Evolutionary conservation across 2,329 filamentous ascomycete species (phyloP).

Genomic region (Microsporum audouinii): DNA sequence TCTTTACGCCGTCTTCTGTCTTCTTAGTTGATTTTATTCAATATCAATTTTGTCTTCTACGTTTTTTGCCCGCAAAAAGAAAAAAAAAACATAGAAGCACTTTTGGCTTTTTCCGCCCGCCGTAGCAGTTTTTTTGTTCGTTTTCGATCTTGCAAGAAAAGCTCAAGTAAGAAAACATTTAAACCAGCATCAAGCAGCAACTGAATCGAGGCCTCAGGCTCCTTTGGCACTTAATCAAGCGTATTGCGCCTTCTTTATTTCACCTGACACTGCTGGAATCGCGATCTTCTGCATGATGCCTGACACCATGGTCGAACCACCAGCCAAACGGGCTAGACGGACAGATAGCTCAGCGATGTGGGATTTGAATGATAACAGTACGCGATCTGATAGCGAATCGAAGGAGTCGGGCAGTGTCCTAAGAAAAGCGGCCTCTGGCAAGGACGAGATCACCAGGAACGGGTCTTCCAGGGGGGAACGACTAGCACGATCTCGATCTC

Average conservation of each 20-base stretch:
- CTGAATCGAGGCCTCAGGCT: not conserved
- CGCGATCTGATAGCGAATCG: conserved; percentile 21
- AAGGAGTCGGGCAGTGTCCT: conserved; percentile 27
- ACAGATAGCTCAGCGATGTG: conserved; percentile 52
- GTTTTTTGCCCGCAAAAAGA: not conserved
- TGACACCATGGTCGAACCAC: conserved; percentile 38
- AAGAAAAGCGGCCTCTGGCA: conserved; percentile 27
- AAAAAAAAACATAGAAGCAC: not conserved
- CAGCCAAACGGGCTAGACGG: conserved; percentile 40
- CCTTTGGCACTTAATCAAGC: not conserved
- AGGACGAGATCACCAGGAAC: conserved; percentile 30
- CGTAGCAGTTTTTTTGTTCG: not conserved
- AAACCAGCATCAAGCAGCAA: not conserved
- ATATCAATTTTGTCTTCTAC: not conserved
- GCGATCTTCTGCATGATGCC: not conserved
- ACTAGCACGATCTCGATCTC: conserved; percentile 27
- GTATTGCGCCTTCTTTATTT: not conserved
- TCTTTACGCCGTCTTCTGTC: not conserved
- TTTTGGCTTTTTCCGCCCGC: not conserved
- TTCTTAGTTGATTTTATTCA: not conserved
- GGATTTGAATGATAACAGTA: conserved; percentile 37
- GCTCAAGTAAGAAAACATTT: not conserved
- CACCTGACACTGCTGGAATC: not conserved
- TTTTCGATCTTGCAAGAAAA: not conserved
- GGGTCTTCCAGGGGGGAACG: conserved; percentile 27